Base-by-base conservation (phyloP, 371 early-diverging fungal species). In the Chytridium lagenaria region DNA sequence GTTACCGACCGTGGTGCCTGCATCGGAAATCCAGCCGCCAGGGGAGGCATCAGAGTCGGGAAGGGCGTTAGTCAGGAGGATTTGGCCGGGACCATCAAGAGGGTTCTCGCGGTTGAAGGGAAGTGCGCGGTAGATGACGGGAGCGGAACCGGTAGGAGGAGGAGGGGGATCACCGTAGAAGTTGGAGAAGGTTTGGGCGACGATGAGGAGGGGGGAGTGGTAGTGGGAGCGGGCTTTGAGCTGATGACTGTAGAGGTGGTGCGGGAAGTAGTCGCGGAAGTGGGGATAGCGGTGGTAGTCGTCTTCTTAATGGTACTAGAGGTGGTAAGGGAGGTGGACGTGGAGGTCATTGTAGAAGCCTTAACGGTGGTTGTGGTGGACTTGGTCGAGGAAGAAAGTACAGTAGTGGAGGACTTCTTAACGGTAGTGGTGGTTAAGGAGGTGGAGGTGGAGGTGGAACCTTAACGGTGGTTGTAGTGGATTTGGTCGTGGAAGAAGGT, bases 271-370 rank as follows among this genome's bases (percentile, higher is more conserved):
- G 57, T 10, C 7, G 44, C 44, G 44, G 19, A 7, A 44, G 44
- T 44, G 19, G 44, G 7, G 44, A 19, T 44, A 19, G 44, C 19
- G 57, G 26, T 19, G 57, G 57, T 55, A 10, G 30, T 30, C 15
- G 57, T 55, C 10, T 5, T 7, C 26, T 30, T 19, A 55, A 23
- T 5, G 26, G 57, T 26, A 10, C 5, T 26, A 19, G 57, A 16
- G 57, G 57, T 55, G 57, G 57, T 55, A 23, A n/a, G n/a, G n/a
- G n/a, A n/a, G n/a, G 57, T 55, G 26, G 57, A 16, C 16, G 57
- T 26, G 26, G 57, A 16, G 26, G 57, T 26, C 5, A 23, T 10
- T 10, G 10, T 55, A 19, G 22, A 10, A 30, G 57, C 22, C 16
- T 7, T 26, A 10, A 30, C 10, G 57, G 57, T 55, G 57, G 57